phyloP scores from a whole-genome alignment of 2,329 filamentous ascomycete genomes.

The Lojkania enalia region DNA sequence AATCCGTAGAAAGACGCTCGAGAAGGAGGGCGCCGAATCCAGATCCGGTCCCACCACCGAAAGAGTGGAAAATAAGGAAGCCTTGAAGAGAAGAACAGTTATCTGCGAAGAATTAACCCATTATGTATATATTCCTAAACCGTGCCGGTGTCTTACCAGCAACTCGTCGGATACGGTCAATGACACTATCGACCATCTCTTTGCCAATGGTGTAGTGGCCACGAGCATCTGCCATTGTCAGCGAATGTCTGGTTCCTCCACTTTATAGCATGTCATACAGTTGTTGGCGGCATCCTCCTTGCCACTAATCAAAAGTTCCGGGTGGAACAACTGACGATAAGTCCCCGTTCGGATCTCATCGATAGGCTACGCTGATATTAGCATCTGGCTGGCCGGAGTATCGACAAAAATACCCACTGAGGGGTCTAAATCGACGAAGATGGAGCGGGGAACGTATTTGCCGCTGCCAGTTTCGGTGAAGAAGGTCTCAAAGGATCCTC shows the following conservation, averaged over 20 bases:
- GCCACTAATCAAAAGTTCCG: constrained; percentile 71
- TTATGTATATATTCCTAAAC: background rate
- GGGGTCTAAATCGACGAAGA: constrained; percentile 74
- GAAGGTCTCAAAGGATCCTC: constrained; percentile 71
- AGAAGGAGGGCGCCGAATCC: constrained; percentile 73
- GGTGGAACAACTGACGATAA: constrained; percentile 73
- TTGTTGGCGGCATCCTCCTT: constrained; percentile 80
- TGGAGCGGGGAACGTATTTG: constrained; percentile 72
- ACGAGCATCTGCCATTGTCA: constrained; percentile 60
- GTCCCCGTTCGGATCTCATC: constrained; percentile 71
- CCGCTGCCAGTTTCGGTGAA: constrained; percentile 72
- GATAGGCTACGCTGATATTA: constrained; percentile 55
- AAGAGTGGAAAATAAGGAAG: constrained; percentile 76
- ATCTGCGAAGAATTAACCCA: constrained; percentile 51
- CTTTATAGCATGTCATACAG: constrained; percentile 50
- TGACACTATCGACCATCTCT: constrained; percentile 72
- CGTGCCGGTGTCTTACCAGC: constrained; percentile 62
- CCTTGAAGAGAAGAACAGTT: constrained; percentile 74
- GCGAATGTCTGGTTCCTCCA: constrained; percentile 2
- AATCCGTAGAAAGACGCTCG: constrained; percentile 73
- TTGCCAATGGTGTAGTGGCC: constrained; percentile 78
- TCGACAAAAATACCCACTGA: constrained; percentile 53
- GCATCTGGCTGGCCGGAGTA: constrained; percentile 9
- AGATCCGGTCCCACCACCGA: constrained; percentile 72
- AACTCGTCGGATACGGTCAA: constrained; percentile 71